Percentiles rank a stretch among this genome's conserved stretches.
Conservation (phyloP, 2,329 filamentous ascomycete genomes). For the Fusarium devonianum region DNA sequence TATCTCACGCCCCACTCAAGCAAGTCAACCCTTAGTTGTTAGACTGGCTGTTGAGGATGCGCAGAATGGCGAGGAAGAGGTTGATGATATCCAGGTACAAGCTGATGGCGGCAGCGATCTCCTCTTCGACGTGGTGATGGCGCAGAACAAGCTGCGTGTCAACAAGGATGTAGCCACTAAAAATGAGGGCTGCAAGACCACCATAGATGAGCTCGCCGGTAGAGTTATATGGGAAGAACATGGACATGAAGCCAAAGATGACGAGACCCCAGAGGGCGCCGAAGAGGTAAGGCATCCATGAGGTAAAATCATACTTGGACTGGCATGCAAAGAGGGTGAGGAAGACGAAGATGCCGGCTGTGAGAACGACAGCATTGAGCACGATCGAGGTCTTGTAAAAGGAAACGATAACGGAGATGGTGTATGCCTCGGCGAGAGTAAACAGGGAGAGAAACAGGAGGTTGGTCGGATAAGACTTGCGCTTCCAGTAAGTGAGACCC, state of each 20-base stretch:
- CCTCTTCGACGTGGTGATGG: conserved; percentile 97
- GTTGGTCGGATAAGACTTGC: conserved; percentile 94
- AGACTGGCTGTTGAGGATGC: conserved; percentile 94
- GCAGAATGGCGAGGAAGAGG: conserved; percentile 92
- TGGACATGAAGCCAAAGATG: conserved; percentile 90
- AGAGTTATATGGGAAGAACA: conserved; percentile 85
- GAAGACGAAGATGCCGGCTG: conserved; percentile 81
- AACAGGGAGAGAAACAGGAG: conserved; percentile 90
- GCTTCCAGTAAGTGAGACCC: conserved; percentile 91
- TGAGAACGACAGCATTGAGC: conserved; percentile 88
- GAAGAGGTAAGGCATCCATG: conserved; percentile 95
- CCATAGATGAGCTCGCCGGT: conserved; percentile 88
- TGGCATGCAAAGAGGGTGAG: conserved; percentile 92
- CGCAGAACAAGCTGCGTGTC: conserved; percentile 96
- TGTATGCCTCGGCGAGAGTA: conserved; percentile 91
- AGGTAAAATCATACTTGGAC: conserved; percentile 97
- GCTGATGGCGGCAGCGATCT: conserved; percentile 93
- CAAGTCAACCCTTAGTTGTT: conserved; percentile 70
- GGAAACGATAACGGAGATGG: conserved; percentile 88
- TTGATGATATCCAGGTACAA: conserved; percentile 97
- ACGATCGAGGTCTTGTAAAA: conserved; percentile 88
- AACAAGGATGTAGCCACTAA: conserved; percentile 93
- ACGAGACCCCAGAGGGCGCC: conserved; percentile 89
- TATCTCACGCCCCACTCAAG: not conserved
- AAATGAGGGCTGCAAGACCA: conserved; percentile 81